Base-by-base conservation (phyloP, 768 basidiomycete species). In the Lactarius akahatsu region DNA sequence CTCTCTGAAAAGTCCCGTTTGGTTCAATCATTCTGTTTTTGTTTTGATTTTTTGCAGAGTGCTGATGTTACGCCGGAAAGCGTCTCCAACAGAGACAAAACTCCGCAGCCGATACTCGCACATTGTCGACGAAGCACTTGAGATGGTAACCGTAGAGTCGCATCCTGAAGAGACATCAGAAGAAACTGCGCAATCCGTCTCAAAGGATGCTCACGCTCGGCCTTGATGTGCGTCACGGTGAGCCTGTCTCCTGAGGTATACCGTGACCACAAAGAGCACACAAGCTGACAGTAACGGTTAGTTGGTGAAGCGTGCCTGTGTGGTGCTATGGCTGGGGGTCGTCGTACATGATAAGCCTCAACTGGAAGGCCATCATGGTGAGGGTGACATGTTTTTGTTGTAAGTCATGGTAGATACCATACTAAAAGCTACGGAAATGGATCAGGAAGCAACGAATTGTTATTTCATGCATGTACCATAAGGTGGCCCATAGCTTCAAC, bases 61-160 rank as follows among this genome's bases (percentile, higher is more conserved):
- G 57, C 55, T 70, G 16, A 34, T 64, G 59, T 61, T 71, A 45
- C 64, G 68, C 32, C 60, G 69, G 45, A 66, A 60, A 54, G 64
- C 28, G 34, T 16, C 7, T 28, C 70, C 64, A 7, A 71, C 69
- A 30, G 68, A 66, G 26, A 57, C 64, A 43, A 61, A 71, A 54
- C n/a, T 63, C 30, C 45, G 60, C 2, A 3, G 6, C 36, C 41
- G 61, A 36, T 36, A 43, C 28, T 63, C 59, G 13, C n/a, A 58
- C 16, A 43, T 68, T 56, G 16, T 69, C 52, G 18, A 60, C 32
- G 66, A 69, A 63, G 69, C 66, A 9, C 43, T 69, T 30, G 66
- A 68, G 55, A 68, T 68, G 62, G 8, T 59, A 16, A 0, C 32
- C 23, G 47, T 52, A 45, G 56, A 30, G 57, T 7, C 9, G 10